Evolutionary conservation across 441 rosid genomes (phyloP), one percentile per base, ranked within the genome.

Genomic region (Viola pubescens): DNA sequence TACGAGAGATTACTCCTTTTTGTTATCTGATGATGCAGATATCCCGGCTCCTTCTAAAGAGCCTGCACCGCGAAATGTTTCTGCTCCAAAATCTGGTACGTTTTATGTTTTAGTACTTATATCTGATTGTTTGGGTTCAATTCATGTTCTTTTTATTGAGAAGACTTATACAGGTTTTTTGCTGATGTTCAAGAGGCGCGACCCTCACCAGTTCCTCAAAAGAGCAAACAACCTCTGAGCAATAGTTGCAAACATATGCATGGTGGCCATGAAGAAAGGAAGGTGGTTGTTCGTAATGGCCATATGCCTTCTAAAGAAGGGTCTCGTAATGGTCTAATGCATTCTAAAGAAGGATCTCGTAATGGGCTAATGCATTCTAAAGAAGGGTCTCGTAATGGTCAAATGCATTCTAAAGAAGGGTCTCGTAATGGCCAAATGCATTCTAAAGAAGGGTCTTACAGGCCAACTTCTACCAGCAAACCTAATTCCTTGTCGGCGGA

Each of bases 1-100:
- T 60, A 76, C 87, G 1, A 80, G 97, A 75, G 98, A 94, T 71
- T 94, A 94, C 75, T 88, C 96, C n/a, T 94, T 92, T 64, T 79
- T 94, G 49, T 71, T 84, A 26, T 77, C 92, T 5, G 91, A 94
- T 64, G 96, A 86, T 65, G 86, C 79, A 8, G 82, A 79, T 54
- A 75, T 77, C 61, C 89, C 89, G 63, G 84, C 76, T 64, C 71
- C 86, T 52, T 60, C 76, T 13, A 85, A 70, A 72, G 82, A 72
- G 13, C 70, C 83, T 63, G 65, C 71, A 7, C 61, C 80, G 48
- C 83, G 70, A 51, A 76, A 58, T 67, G 69, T 61, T 54, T 59
- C 79, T 26, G 68, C 68, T 65, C 80, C 78, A 53, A 70, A 54
- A 49, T 83, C 86, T 57, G 97, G 97, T 94, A 68, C 48, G 4